A percentile compares a stretch with the other conserved stretches of the same genome.
phyloP scores from a whole-genome alignment of 176 grass and related monocot genomes.

The Aegilops sharonensis region DNA sequence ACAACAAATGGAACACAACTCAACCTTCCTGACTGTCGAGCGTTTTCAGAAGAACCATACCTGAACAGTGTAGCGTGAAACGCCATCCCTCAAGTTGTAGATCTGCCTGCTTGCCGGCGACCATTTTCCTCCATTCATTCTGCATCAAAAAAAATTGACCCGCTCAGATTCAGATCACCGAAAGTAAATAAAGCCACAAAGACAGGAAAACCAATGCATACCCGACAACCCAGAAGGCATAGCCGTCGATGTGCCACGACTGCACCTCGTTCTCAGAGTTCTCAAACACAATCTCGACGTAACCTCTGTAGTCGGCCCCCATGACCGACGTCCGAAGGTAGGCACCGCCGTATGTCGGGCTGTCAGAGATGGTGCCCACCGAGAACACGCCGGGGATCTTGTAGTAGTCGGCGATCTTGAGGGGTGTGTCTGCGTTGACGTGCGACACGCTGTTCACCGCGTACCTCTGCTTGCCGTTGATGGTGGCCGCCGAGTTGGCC shows the following conservation, averaged over 20 bases:
- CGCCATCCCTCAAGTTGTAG: constrained; percentile 77
- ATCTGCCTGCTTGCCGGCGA: constrained; percentile 63
- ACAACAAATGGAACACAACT: background rate
- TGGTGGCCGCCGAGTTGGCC: constrained; percentile 64
- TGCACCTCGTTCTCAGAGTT: constrained; percentile 76
- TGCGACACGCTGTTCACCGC: constrained; percentile 80
- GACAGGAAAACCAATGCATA: constrained; percentile 13
- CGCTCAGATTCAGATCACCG: background rate
- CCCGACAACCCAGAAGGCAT: constrained; percentile 93
- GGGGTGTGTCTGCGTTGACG: constrained; percentile 65
- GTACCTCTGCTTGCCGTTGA: constrained; percentile 84
- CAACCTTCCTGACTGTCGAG: background rate
- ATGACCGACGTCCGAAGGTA: constrained; percentile 74
- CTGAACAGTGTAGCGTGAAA: constrained; percentile 84
- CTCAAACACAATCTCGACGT: constrained; percentile 83
- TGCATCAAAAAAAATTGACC: constrained; percentile 17
- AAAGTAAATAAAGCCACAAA: background rate
- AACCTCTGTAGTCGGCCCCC: constrained; percentile 72
- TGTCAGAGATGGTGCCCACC: constrained; percentile 57
- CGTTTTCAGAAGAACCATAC: constrained; percentile 28
- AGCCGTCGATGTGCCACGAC: constrained; percentile 91
- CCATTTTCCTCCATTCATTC: constrained; percentile 92
- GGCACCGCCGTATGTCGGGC: constrained; percentile 39
- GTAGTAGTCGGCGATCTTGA: constrained; percentile 93
- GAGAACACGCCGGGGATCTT: constrained; percentile 76